These are phyloP conservation scores for Exophiala dermatitidis DNA, from an alignment of 2,329 filamentous ascomycete genomes.

Conservation along the genomic window DNA sequence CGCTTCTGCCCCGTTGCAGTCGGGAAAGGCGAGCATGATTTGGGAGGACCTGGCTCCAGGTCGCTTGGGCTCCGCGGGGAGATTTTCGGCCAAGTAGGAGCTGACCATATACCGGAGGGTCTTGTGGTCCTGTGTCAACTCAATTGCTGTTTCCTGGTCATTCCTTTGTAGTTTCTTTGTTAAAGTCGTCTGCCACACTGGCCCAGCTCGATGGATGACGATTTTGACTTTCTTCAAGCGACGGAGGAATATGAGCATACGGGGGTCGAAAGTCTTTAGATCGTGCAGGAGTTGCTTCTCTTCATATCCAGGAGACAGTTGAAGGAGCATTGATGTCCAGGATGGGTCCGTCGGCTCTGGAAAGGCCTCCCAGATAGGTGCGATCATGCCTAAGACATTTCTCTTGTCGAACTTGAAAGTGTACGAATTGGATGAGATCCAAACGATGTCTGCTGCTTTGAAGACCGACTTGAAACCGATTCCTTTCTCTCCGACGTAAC, in stretches of 20 bases:
- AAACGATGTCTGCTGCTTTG: slow-evolving; percentile 27
- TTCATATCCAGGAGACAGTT: slow-evolving; percentile 1
- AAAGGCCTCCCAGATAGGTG: slow-evolving; percentile 7
- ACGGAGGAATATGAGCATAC: slow-evolving; percentile 8
- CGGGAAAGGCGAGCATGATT: slow-evolving; percentile 7
- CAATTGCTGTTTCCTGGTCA: slow-evolving; percentile 3
- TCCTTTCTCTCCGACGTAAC: slow-evolving; percentile 29
- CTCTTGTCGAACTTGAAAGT: slow-evolving; percentile 23
- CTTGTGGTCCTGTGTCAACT: slow-evolving; percentile 2
- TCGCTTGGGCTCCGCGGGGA: slow-evolving; percentile 1
- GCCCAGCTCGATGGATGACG: neutral
- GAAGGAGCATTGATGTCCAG: slow-evolving; percentile 4
- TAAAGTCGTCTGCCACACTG: slow-evolving; percentile 2
- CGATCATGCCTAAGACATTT: slow-evolving; percentile 7
- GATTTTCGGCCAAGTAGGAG: neutral
- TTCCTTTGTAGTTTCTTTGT: slow-evolving; percentile 1
- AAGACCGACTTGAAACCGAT: slow-evolving; percentile 36
- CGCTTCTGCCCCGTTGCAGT: neutral
- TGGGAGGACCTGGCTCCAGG: slow-evolving; percentile 1
- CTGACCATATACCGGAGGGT: slow-evolving; percentile 3
- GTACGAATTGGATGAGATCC: slow-evolving; percentile 12
- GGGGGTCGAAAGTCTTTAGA: slow-evolving; percentile 4
- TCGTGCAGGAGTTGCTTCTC: slow-evolving; percentile 1
- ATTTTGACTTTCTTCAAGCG: slow-evolving; percentile 8
- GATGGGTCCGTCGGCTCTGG: neutral